Percentiles rank a stretch among this genome's conserved stretches.
Conservation (phyloP, 2,329 filamentous ascomycete genomes). For the Trichophyton mentagrophytes region DNA sequence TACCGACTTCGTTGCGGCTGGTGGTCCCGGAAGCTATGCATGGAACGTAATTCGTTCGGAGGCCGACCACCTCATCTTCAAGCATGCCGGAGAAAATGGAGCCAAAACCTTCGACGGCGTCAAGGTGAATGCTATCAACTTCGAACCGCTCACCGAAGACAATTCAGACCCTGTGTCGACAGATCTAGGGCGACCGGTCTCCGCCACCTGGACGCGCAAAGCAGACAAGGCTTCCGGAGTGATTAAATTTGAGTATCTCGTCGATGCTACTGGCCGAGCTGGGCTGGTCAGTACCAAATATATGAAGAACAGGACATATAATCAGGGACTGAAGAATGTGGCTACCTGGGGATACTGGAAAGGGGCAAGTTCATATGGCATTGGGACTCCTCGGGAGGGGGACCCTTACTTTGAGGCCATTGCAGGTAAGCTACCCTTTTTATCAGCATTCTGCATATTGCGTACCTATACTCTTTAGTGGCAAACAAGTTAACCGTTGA, state of each 20-base stretch:
- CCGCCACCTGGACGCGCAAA: slow-evolving; percentile 6
- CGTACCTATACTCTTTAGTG: background rate
- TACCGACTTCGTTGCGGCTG: slow-evolving; percentile 34
- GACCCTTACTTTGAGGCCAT: slow-evolving; percentile 37
- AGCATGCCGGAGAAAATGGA: slow-evolving; percentile 30
- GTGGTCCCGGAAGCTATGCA: slow-evolving; percentile 26
- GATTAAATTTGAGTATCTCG: slow-evolving; percentile 34
- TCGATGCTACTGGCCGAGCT: slow-evolving; percentile 38
- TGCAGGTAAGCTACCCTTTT: slow-evolving; percentile 16
- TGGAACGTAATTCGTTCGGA: slow-evolving; percentile 40
- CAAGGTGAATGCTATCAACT: slow-evolving; percentile 24
- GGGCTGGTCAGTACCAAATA: slow-evolving; percentile 40
- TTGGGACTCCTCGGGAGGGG: slow-evolving; percentile 26
- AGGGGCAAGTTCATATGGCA: slow-evolving; percentile 22
- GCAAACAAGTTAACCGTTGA: background rate
- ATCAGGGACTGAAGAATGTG: slow-evolving; percentile 38
- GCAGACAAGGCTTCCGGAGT: background rate
- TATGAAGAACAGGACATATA: slow-evolving; percentile 37
- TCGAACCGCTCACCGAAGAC: background rate
- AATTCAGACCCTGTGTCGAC: background rate
- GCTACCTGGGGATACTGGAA: slow-evolving; percentile 41
- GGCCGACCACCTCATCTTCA: slow-evolving; percentile 34
- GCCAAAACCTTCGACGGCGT: slow-evolving; percentile 32
- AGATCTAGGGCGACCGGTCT: background rate
- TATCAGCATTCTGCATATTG: background rate